Conservation (phyloP, 208 protist species). For the Blastocrithidia nonstop region DNA sequence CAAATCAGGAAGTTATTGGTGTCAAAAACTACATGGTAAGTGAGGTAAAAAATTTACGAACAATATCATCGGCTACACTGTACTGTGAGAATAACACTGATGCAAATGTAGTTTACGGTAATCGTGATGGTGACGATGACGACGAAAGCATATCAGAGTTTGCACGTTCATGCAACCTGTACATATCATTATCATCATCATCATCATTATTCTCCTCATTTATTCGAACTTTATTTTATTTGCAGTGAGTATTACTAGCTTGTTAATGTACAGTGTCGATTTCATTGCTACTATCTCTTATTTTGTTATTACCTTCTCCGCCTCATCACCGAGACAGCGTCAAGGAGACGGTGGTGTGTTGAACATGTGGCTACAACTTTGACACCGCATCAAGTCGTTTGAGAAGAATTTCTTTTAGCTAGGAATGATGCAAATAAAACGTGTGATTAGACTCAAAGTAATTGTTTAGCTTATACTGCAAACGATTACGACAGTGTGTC, state of each 20-base stretch:
- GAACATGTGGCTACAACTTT: constrained; percentile 27
- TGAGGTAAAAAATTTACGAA: constrained; percentile 74
- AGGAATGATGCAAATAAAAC: constrained; percentile 56
- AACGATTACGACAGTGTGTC: constrained; percentile 12
- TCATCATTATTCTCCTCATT: neutral
- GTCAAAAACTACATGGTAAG: constrained; percentile 73
- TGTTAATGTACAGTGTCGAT: constrained; percentile 4
- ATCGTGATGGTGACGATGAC: neutral
- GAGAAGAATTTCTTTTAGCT: constrained; percentile 40
- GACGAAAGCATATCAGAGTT: neutral
- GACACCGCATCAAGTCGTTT: constrained; percentile 52
- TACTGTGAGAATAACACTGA: constrained; percentile 18
- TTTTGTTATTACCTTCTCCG: neutral
- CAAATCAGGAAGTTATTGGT: constrained; percentile 55
- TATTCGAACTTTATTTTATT: neutral
- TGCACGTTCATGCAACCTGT: too few relatives aligned
- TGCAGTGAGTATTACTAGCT: neutral
- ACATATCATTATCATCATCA: neutral
- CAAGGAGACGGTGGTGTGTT: constrained; percentile 27
- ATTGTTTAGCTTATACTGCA: constrained; percentile 29
- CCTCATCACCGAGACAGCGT: constrained; percentile 27
- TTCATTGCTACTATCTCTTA: neutral
- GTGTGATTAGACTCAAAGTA: constrained; percentile 53
- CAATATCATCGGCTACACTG: constrained; percentile 62
- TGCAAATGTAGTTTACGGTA: neutral